Evolutionary conservation across 1,284 basidiomycete genomes (phyloP).

Genomic region (Ganoderma meredithae): DNA sequence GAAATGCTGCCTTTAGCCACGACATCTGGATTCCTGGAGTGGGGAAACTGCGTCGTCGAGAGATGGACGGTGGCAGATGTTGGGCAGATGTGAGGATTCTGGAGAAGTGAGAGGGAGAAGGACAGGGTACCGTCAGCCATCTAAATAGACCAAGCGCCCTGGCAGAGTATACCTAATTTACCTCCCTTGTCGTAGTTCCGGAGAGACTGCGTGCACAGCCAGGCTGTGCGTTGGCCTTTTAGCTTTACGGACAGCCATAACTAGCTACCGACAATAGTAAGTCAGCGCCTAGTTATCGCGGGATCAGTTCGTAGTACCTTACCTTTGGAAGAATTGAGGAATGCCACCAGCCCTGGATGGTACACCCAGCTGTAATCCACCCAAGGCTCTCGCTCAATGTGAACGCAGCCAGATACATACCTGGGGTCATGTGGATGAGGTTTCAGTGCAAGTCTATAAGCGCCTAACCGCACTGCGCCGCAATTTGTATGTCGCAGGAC

Average conservation of each 20-base stretch:
- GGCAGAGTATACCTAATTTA: neutral
- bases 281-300: neutral
- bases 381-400: neutral
- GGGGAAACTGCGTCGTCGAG: neutral
- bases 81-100: neutral
- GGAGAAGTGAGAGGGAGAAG: neutral
- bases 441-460: neutral
- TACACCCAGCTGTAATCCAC: neutral
- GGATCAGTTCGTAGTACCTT: neutral
- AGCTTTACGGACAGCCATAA: neutral
- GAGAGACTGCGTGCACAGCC: neutral
- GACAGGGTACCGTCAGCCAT: neutral
- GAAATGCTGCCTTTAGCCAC: conserved; percentile 19
- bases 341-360: neutral
- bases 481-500: neutral
- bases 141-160: neutral
- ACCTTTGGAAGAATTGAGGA: neutral
- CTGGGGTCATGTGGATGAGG: too few species aligned
- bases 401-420: neutral
- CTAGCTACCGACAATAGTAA: neutral
- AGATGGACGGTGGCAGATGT: neutral
- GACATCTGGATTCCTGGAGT: conserved; percentile 14
- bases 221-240: neutral
- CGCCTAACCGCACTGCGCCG: neutral
- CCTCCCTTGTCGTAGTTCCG: neutral